These are phyloP conservation scores for Platismatia glauca DNA, from an alignment of 495 filamentous ascomycete species.

Conservation along the genomic window DNA sequence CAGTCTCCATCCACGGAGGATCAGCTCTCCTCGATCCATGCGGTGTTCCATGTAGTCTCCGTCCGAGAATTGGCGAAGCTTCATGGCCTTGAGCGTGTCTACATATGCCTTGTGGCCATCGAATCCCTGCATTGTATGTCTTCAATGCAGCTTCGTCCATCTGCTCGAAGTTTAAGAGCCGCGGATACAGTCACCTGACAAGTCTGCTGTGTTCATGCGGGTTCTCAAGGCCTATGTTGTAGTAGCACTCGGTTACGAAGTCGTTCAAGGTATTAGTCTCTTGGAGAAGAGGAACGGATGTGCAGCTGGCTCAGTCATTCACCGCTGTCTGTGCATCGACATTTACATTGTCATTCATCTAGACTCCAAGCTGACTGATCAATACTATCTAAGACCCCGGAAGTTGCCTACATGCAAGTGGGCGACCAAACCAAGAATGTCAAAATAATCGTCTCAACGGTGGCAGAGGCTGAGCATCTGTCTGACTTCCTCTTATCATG, in stretches of 20 bases:
- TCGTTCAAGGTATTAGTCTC: background rate
- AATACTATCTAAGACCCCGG: constrained; percentile 49
- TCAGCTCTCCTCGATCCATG: background rate
- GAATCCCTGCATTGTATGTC: background rate
- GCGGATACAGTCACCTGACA: background rate
- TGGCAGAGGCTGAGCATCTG: constrained; percentile 65
- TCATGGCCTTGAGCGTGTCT: background rate
- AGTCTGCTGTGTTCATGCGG: background rate
- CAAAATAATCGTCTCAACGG: constrained; percentile 68
- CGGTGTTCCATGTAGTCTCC: background rate
- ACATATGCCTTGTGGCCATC: background rate
- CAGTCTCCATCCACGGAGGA: background rate
- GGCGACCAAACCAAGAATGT: constrained; percentile 42
- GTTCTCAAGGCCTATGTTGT: background rate
- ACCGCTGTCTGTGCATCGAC: background rate
- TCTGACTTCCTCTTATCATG: constrained; percentile 53
- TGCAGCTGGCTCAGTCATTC: background rate
- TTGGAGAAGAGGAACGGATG: background rate
- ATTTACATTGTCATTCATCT: background rate
- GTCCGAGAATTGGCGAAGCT: background rate
- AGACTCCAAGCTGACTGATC: background rate
- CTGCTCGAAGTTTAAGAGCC: background rate
- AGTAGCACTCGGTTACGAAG: background rate
- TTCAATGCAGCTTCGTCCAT: background rate
- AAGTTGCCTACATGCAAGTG: constrained; percentile 68